These are phyloP conservation scores for Coriolopsis trogii DNA, from an alignment of 1,284 basidiomycete species.

Conservation along the genomic window DNA sequence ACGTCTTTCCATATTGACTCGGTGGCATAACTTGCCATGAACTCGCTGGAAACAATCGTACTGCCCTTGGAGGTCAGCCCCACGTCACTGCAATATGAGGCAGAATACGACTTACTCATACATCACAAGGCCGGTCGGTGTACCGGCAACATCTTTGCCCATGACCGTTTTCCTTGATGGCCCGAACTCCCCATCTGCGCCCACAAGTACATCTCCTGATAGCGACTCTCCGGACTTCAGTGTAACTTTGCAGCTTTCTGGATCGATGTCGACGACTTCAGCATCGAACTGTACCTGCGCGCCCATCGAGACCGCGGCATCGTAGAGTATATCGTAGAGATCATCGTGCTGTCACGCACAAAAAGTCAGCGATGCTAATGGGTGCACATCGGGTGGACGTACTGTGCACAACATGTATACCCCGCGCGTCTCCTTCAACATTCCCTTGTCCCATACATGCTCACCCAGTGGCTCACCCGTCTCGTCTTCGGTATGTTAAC, in stretches of 20 bases:
- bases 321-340: conserved; percentile 40
- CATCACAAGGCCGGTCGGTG: conserved; percentile 34
- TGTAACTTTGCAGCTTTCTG: conserved; percentile 36
- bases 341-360: conserved; percentile 42
- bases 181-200: conserved; percentile 55
- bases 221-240: conserved; percentile 50
- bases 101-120: conserved; percentile 44
- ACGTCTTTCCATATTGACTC: conserved; percentile 1
- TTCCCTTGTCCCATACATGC: conserved; percentile 54
- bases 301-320: conserved; percentile 43
- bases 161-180: conserved; percentile 31
- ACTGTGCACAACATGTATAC: conserved; percentile 54
- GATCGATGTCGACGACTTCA: conserved; percentile 24
- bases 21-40: conserved; percentile 26
- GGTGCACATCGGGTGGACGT: conserved; percentile 34
- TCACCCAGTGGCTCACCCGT: conserved; percentile 50
- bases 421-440: conserved; percentile 55
- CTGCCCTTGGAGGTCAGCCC: conserved; percentile 29
- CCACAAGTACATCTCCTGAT: conserved; percentile 58
- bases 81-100: neutral
- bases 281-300: conserved; percentile 23
- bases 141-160: conserved; percentile 34
- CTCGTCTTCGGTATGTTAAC: conserved; percentile 19
- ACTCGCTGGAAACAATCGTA: conserved; percentile 44
- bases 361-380: conserved; percentile 22